phyloP scores from a whole-genome alignment of 495 filamentous ascomycete genomes.

The Cercophora samala region DNA sequence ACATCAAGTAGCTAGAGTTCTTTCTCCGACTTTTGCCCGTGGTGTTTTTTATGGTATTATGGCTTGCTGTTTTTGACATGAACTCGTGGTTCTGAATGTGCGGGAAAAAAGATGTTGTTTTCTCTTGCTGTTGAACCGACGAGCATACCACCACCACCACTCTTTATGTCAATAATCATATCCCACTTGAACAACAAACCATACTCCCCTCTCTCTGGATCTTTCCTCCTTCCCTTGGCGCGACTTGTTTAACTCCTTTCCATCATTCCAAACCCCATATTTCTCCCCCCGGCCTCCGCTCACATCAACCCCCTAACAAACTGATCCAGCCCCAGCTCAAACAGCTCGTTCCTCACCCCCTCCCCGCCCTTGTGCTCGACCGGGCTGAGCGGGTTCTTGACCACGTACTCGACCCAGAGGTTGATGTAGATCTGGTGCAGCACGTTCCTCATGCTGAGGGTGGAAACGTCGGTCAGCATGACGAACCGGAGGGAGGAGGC shows the following conservation, averaged over 20 bases:
- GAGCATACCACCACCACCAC: no score
- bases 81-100: no score
- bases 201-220: no score
- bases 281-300: conserved; percentile 15
- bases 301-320: conserved; percentile 61
- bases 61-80: no score
- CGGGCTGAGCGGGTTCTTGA: conserved; percentile 90
- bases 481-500: conserved; percentile 93
- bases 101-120: no score
- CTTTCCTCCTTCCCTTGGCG: neutral
- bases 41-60: no score
- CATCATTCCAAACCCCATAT: neutral
- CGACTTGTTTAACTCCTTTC: neutral
- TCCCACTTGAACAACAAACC: no score
- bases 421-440: conserved; percentile 98
- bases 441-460: conserved; percentile 84
- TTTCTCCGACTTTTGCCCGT: no score
- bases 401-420: conserved; percentile 94
- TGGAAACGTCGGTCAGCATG: conserved; percentile 89
- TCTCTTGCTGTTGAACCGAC: no score
- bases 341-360: conserved; percentile 90
- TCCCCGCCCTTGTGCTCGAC: conserved; percentile 83
- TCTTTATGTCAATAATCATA: no score
- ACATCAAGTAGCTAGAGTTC: no score
- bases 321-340: conserved; percentile 86